phyloP scores from a whole-genome alignment of 768 basidiomycete species.

The Exsudoporus frostii region DNA sequence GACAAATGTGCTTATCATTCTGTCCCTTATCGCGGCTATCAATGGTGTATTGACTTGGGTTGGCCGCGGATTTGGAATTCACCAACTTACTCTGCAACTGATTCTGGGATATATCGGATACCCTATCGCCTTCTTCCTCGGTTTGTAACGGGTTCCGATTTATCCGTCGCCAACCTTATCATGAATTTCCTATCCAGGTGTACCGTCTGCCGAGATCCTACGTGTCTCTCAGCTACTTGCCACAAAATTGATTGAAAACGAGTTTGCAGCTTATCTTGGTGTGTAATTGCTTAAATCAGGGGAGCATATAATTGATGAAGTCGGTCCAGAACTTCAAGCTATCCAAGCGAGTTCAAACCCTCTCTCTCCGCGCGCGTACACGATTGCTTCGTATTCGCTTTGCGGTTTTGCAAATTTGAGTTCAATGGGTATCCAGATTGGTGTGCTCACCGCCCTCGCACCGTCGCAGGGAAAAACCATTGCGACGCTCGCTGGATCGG shows the following conservation, averaged over 20 bases:
- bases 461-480: conserved; percentile 70
- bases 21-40: conserved; percentile 76
- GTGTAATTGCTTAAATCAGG: conserved; percentile 2
- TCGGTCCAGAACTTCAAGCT: conserved; percentile 33
- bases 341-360: conserved; percentile 51
- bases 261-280: conserved; percentile 73
- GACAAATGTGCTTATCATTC: conserved; percentile 80
- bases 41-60: conserved; percentile 89
- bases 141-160: conserved; percentile 17
- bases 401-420: conserved; percentile 91
- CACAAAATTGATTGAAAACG: conserved; percentile 84
- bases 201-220: conserved; percentile 79
- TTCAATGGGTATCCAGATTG: conserved; percentile 83
- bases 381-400: conserved; percentile 82
- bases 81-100: conserved; percentile 78
- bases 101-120: conserved; percentile 87
- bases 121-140: conserved; percentile 77
- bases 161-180: neutral
- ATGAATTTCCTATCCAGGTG: conserved; percentile 39
- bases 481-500: conserved; percentile 62
- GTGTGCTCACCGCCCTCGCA: conserved; percentile 67
- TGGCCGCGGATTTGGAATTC: conserved; percentile 81
- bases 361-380: conserved; percentile 70
- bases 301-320: neutral
- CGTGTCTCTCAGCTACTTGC: conserved; percentile 78